Base-by-base conservation (phyloP, 202 grass and related monocot genomes). In the Dendrocalamus latiflorus region DNA sequence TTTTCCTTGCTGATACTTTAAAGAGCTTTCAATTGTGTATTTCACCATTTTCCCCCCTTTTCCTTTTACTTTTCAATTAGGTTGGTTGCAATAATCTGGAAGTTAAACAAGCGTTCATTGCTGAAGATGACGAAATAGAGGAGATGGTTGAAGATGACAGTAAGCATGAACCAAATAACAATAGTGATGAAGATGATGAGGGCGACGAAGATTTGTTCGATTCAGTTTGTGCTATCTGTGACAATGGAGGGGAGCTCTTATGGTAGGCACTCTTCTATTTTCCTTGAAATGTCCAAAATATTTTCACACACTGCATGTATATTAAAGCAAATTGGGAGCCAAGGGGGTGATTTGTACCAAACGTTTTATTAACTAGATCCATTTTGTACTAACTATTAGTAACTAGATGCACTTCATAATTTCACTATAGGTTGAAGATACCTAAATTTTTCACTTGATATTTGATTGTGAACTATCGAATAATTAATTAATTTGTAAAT, bases 141-240 rank as follows among this genome's bases (percentile, higher is more conserved):
- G 86, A 88, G 17, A 67, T 78, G 4, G 18, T 82, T 70, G 71
- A 82, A 72, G 81, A 86, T 60, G 70, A 50, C 39, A 67, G 20
- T 75, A 56, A 75, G 26, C 59, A 75, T 66, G 71, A 58, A n/a
- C 5, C 49, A 1, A 24, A 15, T 42, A 45, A 76, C 4, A 25
- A 45, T 57, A 63, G 57, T 74, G 81, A 85, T 61, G 60, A 82
- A 75, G 89, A 68, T 18, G 79, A 79, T 11, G 77, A 92, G n/a
- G 92, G 83, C 8, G 81, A 94, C 6, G 49, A 21, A 68, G 87
- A 85, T 53, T 68, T 91, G 60, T 91, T 88, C 68, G 89, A 94
- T 87, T 83, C 89, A 72, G 86, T 91, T 54, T 94, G 92, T 83
- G 82, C 89, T 25, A 90, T 94, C 75, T 94, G 92, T 81, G 92